Percentiles rank a stretch among this genome's conserved stretches.
Conservation (phyloP, 257 asterid genomes). For the Salvia hispanica region DNA sequence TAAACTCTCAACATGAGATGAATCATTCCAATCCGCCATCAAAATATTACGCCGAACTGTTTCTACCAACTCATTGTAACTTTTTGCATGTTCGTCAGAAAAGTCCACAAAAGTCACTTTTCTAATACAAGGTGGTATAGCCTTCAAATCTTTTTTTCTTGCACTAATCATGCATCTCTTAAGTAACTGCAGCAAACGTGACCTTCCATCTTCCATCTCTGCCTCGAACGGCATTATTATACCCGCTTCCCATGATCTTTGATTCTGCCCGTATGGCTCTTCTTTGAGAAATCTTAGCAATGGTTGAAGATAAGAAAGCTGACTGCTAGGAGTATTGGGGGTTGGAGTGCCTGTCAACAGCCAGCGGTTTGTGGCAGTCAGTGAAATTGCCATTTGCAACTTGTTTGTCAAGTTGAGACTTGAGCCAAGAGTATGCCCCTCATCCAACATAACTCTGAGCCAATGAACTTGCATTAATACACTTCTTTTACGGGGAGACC, state of each 20-base stretch:
- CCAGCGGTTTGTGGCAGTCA: slow-evolving; percentile 90
- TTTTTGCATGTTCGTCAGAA: slow-evolving; percentile 80
- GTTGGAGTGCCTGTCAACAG: slow-evolving; percentile 97
- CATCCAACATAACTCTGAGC: slow-evolving; percentile 92
- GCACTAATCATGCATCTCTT: slow-evolving; percentile 96
- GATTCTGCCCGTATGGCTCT: slow-evolving; percentile 80
- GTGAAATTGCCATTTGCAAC: slow-evolving; percentile 83
- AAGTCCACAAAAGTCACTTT: slow-evolving; percentile 69
- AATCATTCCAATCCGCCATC: slow-evolving; percentile 97
- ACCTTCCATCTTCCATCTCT: slow-evolving; percentile 94
- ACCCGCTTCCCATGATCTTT: slow-evolving; percentile 91
- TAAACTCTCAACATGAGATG: slow-evolving; percentile 98
- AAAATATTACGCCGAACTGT: slow-evolving; percentile 86
- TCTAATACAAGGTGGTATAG: slow-evolving; percentile 92
- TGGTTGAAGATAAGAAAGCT: slow-evolving; percentile 86
- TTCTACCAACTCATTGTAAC: slow-evolving; percentile 94
- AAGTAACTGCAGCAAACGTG: slow-evolving; percentile 79
- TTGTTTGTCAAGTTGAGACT: slow-evolving; percentile 90
- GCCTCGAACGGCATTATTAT: slow-evolving; percentile 88
- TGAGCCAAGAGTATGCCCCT: slow-evolving; percentile 98
- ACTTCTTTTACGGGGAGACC: slow-evolving; percentile 82
- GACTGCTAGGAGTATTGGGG: slow-evolving; percentile 95
- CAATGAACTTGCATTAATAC: slow-evolving; percentile 91
- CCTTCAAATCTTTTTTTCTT: slow-evolving; percentile 77
- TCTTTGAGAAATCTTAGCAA: slow-evolving; percentile 91